These are phyloP conservation scores for Corniculantispora saksenae DNA, from an alignment of 2,329 filamentous ascomycete genomes.

Conservation along the genomic window DNA sequence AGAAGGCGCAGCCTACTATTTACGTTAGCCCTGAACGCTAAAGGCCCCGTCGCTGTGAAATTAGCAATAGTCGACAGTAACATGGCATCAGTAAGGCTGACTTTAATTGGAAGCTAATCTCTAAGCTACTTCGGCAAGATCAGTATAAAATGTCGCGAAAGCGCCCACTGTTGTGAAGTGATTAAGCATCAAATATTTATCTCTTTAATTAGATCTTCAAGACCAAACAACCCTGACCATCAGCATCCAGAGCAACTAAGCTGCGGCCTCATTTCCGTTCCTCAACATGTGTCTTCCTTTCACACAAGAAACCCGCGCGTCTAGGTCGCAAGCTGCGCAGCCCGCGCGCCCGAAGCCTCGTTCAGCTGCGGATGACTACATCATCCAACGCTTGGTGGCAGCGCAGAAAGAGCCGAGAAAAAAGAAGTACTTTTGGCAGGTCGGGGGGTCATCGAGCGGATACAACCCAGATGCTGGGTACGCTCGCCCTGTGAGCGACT, in stretches of 20 bases:
- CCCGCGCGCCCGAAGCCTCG: neutral
- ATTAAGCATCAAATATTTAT: too few relatives aligned
- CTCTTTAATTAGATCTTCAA: too few relatives aligned
- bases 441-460: neutral
- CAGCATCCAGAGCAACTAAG: neutral
- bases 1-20: neutral
- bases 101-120: too few relatives aligned
- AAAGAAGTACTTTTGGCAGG: neutral
- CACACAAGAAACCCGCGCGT: neutral
- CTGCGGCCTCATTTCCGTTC: too few relatives aligned
- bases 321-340: neutral
- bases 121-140: too few relatives aligned
- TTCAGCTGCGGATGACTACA: neutral
- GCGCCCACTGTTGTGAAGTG: too few relatives aligned
- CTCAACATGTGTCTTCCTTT: neutral
- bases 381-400: neutral
- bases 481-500: neutral
- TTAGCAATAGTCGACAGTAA: too few relatives aligned
- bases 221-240: too few relatives aligned
- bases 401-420: neutral
- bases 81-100: too few relatives aligned
- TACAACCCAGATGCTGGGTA: neutral
- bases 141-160: too few relatives aligned
- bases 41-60: too few relatives aligned
- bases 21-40: too few relatives aligned